A percentile compares a stretch with the other conserved stretches of the same genome.
phyloP scores from a whole-genome alignment of 2,329 filamentous ascomycete species.

The Aspergillus proliferans region DNA sequence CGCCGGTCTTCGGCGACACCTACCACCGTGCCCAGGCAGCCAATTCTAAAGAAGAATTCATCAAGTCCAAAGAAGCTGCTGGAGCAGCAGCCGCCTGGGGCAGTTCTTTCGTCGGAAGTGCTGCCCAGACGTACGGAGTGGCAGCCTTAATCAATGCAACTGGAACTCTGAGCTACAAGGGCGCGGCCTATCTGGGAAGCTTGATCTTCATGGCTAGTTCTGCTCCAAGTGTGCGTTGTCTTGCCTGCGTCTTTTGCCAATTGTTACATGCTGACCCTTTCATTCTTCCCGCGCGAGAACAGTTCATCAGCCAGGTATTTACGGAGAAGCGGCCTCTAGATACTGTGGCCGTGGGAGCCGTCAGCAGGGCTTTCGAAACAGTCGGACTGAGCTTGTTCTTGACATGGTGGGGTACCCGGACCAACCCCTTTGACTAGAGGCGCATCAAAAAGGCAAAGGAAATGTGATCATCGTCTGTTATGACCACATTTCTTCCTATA shows the following conservation, averaged over 20 bases:
- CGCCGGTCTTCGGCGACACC: slow-evolving; percentile 86
- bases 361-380: slow-evolving; percentile 86
- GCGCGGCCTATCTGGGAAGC: slow-evolving; percentile 83
- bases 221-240: slow-evolving; percentile 68
- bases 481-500: no score
- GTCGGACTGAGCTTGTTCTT: slow-evolving; percentile 86
- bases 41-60: slow-evolving; percentile 94
- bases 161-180: slow-evolving; percentile 92
- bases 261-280: neutral
- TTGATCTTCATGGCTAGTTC: slow-evolving; percentile 89
- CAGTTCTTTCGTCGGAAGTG: slow-evolving; percentile 81
- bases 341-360: slow-evolving; percentile 75
- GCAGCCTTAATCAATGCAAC: slow-evolving; percentile 91
- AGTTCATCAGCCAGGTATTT: slow-evolving; percentile 83
- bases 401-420: slow-evolving; percentile 95
- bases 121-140: slow-evolving; percentile 82
- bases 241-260: neutral
- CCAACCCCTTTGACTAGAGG: slow-evolving; percentile 77
- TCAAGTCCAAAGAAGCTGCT: slow-evolving; percentile 85
- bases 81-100: slow-evolving; percentile 85
- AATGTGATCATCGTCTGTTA: neutral
- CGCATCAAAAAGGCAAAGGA: neutral
- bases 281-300: neutral
- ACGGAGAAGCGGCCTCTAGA: slow-evolving; percentile 89
- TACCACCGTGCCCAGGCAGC: slow-evolving; percentile 87